phyloP scores from a whole-genome alignment of 768 basidiomycete species.

The Leccinum variicolor region DNA sequence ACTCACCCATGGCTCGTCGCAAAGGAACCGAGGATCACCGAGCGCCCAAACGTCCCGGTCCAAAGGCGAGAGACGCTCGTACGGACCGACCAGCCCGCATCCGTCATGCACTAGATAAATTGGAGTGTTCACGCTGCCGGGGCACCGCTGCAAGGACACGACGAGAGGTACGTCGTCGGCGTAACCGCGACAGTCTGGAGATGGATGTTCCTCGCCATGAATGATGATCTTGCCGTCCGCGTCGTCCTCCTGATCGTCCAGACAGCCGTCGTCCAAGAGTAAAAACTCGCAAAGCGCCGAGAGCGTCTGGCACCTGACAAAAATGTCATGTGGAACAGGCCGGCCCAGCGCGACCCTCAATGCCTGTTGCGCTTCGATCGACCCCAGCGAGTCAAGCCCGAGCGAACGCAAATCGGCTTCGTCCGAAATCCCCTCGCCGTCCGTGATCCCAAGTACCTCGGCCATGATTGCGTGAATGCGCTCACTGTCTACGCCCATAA shows the following conservation, averaged over 20 bases:
- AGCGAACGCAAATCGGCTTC: slow-evolving; percentile 46
- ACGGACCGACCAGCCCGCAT: slow-evolving; percentile 56
- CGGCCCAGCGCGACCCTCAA: slow-evolving; percentile 41
- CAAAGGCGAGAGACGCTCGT: slow-evolving; percentile 43
- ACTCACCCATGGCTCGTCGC: slow-evolving; percentile 44
- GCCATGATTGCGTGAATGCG: slow-evolving; percentile 42
- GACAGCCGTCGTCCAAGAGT: background rate
- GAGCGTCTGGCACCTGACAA: slow-evolving; percentile 40
- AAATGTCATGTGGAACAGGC: slow-evolving; percentile 43
- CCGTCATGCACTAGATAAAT: slow-evolving; percentile 74
- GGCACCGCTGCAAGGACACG: slow-evolving; percentile 29
- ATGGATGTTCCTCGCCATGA: background rate
- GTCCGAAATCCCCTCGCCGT: slow-evolving; percentile 38
- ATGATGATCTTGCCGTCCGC: background rate
- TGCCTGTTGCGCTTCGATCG: slow-evolving; percentile 56
- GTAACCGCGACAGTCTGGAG: background rate
- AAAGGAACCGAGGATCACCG: slow-evolving; percentile 49
- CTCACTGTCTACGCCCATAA: background rate
- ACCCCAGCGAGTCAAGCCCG: slow-evolving; percentile 63
- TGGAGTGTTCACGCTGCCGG: slow-evolving; percentile 28
- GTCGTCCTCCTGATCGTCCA: background rate
- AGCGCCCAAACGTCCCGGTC: slow-evolving; percentile 60
- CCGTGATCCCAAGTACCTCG: slow-evolving; percentile 37
- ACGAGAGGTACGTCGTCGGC: background rate
- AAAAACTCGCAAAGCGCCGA: background rate